Conservation (phyloP, 73 alveolate species). For the Paramecium caudatum region DNA sequence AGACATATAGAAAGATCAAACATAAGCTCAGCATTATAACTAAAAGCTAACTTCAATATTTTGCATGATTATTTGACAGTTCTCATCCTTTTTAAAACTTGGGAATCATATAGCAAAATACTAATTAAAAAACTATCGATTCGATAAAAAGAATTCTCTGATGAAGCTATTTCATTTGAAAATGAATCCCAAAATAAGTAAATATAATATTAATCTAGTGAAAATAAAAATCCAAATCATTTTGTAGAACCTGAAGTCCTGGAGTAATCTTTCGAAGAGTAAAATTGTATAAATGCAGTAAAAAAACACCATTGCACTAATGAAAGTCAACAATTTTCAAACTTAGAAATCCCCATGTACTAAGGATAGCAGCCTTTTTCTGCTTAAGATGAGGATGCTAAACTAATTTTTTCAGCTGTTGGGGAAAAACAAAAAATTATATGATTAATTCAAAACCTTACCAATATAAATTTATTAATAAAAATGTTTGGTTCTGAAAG, state of each 20-base stretch:
- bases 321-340: neutral
- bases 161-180: slow-evolving; percentile 17
- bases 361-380: neutral
- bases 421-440: neutral
- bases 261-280: neutral
- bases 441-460: too few species aligned
- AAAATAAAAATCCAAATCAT: neutral
- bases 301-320: slow-evolving; percentile 8
- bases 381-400: neutral
- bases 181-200: neutral
- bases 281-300: neutral
- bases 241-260: neutral
- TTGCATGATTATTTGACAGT: slow-evolving; percentile 46
- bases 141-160: neutral
- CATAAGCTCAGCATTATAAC: neutral
- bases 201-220: neutral
- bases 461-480: too few species aligned
- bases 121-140: neutral
- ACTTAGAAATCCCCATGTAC: neutral
- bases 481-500: slow-evolving; percentile 3
- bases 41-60: slow-evolving; percentile 32
- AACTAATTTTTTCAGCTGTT: neutral
- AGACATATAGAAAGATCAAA: slow-evolving; percentile 3
- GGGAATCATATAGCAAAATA: slow-evolving; percentile 11
- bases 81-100: slow-evolving; percentile 12